Evolutionary conservation across 1,139 yeast genomes (phyloP).

Genomic region (Saccharomyces hybrid): DNA sequence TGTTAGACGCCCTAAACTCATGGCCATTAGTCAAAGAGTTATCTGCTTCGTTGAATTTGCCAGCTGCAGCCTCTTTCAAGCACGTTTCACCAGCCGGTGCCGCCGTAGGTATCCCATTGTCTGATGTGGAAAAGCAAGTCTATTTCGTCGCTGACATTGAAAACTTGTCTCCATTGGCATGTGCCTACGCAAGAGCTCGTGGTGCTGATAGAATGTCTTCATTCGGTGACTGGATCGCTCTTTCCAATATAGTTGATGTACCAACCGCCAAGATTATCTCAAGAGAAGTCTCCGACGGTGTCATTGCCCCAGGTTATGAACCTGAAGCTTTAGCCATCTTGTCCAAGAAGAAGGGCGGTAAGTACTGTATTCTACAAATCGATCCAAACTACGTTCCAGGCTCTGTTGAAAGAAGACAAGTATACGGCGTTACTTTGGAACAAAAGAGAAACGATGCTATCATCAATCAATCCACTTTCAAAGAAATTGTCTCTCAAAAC

Average conservation of each 20-base stretch:
- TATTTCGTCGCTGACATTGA: constrained; percentile 93
- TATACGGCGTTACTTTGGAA: constrained; percentile 87
- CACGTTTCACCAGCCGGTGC: constrained; percentile 99
- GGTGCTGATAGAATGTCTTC: constrained; percentile 99
- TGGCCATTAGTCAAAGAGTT: constrained; percentile 98
- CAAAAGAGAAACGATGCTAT: constrained; percentile 98
- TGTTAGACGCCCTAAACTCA: constrained; percentile 91
- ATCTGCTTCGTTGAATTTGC: constrained; percentile 85
- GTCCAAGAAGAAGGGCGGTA: constrained; percentile 91
- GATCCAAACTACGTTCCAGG: constrained; percentile 92
- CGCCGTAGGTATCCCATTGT: constrained; percentile 89
- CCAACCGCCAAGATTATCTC: constrained; percentile 96
- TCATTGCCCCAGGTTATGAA: constrained; percentile 93
- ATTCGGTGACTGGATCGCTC: constrained; percentile 96
- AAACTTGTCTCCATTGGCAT: constrained; percentile 91
- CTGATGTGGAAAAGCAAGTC: constrained; percentile 86
- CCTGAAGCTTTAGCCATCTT: constrained; percentile 86
- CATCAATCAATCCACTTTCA: constrained; percentile 78
- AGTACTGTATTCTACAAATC: constrained; percentile 90
- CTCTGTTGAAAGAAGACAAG: constrained; percentile 79
- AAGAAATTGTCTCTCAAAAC: constrained; percentile 83
- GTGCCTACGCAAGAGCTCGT: constrained; percentile 97
- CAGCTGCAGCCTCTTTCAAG: constrained; percentile 98
- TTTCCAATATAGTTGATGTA: constrained; percentile 89
- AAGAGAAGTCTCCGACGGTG: constrained; percentile 96